Evolutionary conservation across 2,329 filamentous ascomycete genomes (phyloP), one percentile per base, ranked within the genome.

Genomic region (Madurella fahalii): DNA sequence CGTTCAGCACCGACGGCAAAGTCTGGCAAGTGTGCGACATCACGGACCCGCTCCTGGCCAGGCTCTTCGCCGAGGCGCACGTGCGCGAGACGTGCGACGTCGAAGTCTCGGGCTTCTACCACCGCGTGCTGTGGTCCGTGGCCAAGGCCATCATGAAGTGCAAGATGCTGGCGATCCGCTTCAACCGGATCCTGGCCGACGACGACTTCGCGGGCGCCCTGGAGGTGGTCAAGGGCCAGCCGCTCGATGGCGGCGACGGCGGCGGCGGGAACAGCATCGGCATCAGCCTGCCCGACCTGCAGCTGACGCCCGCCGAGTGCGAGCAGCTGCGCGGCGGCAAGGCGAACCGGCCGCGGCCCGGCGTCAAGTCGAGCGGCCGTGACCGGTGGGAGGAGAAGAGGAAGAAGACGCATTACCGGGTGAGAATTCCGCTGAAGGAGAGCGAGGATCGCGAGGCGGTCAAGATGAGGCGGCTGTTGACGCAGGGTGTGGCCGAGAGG

Each of bases 21-120:
- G 86, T 94, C 47, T 99, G 91, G 87, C 94, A 97, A 75, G 81
- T 95, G 25, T 95, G 91, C 72, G 94, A 99, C 69, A 86, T 97
- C 52, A 87, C 83, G 0, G 93, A 97, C 64, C 89, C 90, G 0
- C 67, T 92, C 1, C 76, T 97, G 1, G 74, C 76, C 1, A 70
- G 76, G 11, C 73, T 96, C 2, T 77, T 96, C 40, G 79, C 84
- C 17, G 80, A 82, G 0, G 76, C 84, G 0, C 77, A 83, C 5
- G 71, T 87, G 18, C 79, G 84, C 4, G 66, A 74, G 0, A 72
- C 74, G 9, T 88, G 83, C 69, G 84, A 88, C 60, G 69, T 75
- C 5, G 67, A 76, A 47, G 78, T 78, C 43, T 89, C 90, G 63
- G 93, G 93, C 1, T 99, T 90, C 90, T 96, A 86, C 67, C 82